Percentiles rank a stretch among this genome's conserved stretches.
Evolutionary conservation across 179 eudicot genomes (phyloP).

Genomic region (Monotropa hypopitys): DNA sequence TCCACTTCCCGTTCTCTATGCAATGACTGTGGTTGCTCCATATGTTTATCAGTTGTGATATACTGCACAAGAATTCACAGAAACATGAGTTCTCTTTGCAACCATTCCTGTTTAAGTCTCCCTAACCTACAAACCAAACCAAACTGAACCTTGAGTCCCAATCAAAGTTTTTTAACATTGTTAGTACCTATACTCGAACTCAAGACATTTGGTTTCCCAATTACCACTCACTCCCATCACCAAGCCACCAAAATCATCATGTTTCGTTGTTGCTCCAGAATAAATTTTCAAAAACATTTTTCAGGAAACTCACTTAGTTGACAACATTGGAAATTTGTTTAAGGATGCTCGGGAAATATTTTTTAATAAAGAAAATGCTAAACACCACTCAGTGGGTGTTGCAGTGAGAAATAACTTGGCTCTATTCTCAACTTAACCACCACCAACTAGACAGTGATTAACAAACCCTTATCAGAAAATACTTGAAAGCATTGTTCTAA

Average conservation of each 20-base stretch:
- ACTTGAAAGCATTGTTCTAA: too few relatives aligned
- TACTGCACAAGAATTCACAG: conserved; percentile 31
- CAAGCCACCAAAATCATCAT: neutral
- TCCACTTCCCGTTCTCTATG: conserved; percentile 8
- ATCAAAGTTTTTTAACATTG: too few relatives aligned
- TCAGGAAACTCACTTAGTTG: neutral
- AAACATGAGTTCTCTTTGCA: neutral
- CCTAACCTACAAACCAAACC: too few relatives aligned
- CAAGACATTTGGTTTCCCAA: too few relatives aligned
- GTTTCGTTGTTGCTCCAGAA: neutral
- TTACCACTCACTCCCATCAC: too few relatives aligned
- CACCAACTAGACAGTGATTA: neutral
- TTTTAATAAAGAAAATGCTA: neutral
- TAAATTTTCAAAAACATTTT: neutral
- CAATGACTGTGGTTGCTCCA: conserved; percentile 15
- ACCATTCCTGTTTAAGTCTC: neutral
- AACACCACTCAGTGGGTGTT: neutral
- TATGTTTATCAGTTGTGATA: conserved; percentile 24
- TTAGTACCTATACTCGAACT: too few relatives aligned
- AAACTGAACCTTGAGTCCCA: too few relatives aligned
- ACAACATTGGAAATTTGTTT: neutral
- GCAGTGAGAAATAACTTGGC: neutral
- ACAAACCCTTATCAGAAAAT: too few relatives aligned
- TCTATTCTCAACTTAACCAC: neutral
- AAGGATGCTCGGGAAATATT: too few relatives aligned